A percentile compares a stretch with the other conserved stretches of the same genome.
These are phyloP conservation scores for Naegleria lovaniensis DNA, from an alignment of 208 protist species.

Conservation along the genomic window DNA sequence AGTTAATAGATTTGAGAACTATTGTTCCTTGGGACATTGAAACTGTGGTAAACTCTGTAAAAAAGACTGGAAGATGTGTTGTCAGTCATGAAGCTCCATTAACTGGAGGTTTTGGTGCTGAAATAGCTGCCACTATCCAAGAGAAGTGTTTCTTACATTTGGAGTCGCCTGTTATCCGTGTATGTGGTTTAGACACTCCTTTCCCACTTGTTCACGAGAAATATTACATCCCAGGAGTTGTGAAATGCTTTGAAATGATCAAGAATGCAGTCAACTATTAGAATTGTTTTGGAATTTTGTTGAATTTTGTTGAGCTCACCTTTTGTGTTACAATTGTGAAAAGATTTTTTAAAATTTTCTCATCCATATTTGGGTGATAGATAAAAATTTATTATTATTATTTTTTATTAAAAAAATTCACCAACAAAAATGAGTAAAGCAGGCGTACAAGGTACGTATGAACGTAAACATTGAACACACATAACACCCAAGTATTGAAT, in stretches of 20 bases:
- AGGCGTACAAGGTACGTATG: too few relatives aligned
- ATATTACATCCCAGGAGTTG: conserved; percentile 86
- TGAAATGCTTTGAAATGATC: conserved; percentile 74
- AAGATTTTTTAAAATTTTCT: too few relatives aligned
- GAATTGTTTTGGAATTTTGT: conserved; percentile 27
- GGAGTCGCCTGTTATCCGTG: conserved; percentile 86
- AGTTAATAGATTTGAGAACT: conserved; percentile 91
- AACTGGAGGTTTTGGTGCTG: conserved; percentile 85
- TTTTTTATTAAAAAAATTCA: too few relatives aligned
- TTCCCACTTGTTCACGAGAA: conserved; percentile 91
- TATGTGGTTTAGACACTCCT: conserved; percentile 92
- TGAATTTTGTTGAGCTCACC: too few relatives aligned
- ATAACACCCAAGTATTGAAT: too few relatives aligned
- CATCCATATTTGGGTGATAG: too few relatives aligned
- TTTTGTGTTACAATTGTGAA: too few relatives aligned
- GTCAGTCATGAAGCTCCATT: conserved; percentile 87
- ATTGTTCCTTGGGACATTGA: conserved; percentile 89
- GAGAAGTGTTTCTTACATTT: conserved; percentile 86
- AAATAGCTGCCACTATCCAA: conserved; percentile 80
- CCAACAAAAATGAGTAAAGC: too few relatives aligned
- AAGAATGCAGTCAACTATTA: conserved; percentile 53
- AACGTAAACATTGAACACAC: too few relatives aligned
- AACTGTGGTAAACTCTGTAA: conserved; percentile 75
- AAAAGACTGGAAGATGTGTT: conserved; percentile 80
- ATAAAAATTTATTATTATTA: too few relatives aligned